Evolutionary conservation across 495 filamentous ascomycete species (phyloP).

Genomic region (Lichina pygmaea): DNA sequence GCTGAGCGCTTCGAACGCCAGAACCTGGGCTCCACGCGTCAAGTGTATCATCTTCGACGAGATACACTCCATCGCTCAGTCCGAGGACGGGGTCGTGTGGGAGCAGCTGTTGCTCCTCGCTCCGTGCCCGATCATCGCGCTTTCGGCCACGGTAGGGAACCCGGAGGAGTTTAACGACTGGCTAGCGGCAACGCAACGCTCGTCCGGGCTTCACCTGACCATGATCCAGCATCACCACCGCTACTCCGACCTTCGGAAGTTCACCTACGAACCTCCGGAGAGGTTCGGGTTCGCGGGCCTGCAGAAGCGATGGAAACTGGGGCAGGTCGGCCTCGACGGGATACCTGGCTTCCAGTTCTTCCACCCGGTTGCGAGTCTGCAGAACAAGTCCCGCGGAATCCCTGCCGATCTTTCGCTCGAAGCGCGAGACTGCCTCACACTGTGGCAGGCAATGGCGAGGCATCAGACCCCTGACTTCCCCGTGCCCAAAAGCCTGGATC

Average conservation of each 20-base stretch:
- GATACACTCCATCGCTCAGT: conserved; percentile 56
- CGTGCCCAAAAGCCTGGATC: conserved; percentile 20
- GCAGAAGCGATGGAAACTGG: conserved; percentile 13
- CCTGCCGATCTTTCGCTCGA: conserved; percentile 40
- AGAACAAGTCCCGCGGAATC: conserved; percentile 28
- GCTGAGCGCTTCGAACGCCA: conserved; percentile 36
- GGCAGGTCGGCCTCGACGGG: conserved; percentile 23
- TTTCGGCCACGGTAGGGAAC: conserved; percentile 61
- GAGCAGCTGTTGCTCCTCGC: conserved; percentile 50
- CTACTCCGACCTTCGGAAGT: conserved; percentile 53
- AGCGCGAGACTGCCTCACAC: conserved; percentile 34
- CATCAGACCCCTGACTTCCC: conserved; percentile 19
- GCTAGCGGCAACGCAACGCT: conserved; percentile 31
- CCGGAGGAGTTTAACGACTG: conserved; percentile 40
- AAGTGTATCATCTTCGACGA: conserved; percentile 63
- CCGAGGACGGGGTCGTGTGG: conserved; percentile 56
- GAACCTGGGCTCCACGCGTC: conserved; percentile 34
- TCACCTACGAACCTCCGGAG: conserved; percentile 25
- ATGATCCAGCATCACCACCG: conserved; percentile 38
- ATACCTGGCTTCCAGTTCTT: conserved; percentile 24
- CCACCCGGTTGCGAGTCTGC: conserved; percentile 38
- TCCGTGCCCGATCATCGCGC: conserved; percentile 52
- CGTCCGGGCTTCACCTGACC: conserved; percentile 25
- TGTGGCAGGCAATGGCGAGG: conserved; percentile 34
- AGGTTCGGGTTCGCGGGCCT: conserved; percentile 30